These are phyloP conservation scores for Metschnikowia bowlesiae DNA, from an alignment of 805 yeast species.

Conservation along the genomic window DNA sequence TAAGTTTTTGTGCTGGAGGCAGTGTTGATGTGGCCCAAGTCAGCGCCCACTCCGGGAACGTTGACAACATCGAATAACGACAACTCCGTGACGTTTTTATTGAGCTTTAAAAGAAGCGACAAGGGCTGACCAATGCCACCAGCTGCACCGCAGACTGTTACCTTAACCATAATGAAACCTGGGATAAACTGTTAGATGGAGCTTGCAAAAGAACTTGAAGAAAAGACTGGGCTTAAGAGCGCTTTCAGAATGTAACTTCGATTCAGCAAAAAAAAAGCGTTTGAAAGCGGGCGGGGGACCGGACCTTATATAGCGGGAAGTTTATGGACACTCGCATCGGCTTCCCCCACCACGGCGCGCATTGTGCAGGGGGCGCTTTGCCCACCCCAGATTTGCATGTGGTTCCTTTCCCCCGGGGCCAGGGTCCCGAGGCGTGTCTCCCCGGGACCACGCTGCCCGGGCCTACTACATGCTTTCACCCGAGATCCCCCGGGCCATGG, in stretches of 20 bases:
- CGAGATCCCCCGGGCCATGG: not conserved
- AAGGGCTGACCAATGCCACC: slow-evolving; percentile 96
- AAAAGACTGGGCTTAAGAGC: not conserved
- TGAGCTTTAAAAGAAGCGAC: slow-evolving; percentile 72
- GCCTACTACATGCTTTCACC: not conserved
- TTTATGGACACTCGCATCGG: slow-evolving; percentile 4
- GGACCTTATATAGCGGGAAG: slow-evolving; percentile 10
- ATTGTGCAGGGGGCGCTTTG: not conserved
- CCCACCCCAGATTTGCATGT: slow-evolving; percentile 16
- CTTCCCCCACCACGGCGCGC: not conserved
- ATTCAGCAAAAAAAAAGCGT: not conserved
- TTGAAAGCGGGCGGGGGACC: not conserved
- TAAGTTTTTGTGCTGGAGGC: slow-evolving; percentile 54
- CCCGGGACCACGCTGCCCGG: not conserved
- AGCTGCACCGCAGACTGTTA: slow-evolving; percentile 85
- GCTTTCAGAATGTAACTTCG: not conserved
- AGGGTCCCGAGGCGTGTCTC: not conserved
- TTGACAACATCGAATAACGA: slow-evolving; percentile 82
- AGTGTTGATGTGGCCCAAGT: slow-evolving; percentile 78
- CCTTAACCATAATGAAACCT: slow-evolving; percentile 48
- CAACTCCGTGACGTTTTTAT: slow-evolving; percentile 57
- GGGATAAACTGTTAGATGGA: not conserved
- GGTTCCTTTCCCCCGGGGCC: slow-evolving; percentile 8
- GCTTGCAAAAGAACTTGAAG: not conserved
- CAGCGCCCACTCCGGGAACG: slow-evolving; percentile 85